These are phyloP conservation scores for Suillus americanus DNA, from an alignment of 768 basidiomycete genomes.

Conservation along the genomic window DNA sequence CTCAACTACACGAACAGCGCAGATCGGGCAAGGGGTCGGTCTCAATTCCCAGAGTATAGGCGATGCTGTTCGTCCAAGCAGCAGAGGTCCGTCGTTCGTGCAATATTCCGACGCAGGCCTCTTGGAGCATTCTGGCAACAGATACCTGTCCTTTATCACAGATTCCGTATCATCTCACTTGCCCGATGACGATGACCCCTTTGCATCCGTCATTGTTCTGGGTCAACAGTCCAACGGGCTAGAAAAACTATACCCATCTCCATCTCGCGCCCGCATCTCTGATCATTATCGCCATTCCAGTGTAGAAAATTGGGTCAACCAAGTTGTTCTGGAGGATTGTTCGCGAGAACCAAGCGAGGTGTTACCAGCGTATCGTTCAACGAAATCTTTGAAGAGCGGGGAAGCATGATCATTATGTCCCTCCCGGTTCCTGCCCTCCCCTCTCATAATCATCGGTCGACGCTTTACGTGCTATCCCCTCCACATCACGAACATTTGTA, in stretches of 20 bases:
- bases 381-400: constrained; percentile 2
- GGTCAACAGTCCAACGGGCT: not conserved
- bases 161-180: not conserved
- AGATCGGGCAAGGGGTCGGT: too few relatives aligned
- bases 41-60: not conserved
- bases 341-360: not conserved
- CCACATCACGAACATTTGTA: not conserved
- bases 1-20: not conserved
- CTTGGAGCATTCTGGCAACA: not conserved
- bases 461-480: not conserved
- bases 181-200: not conserved
- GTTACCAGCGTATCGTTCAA: constrained; percentile 6
- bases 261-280: not conserved
- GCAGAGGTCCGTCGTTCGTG: not conserved
- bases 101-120: constrained; percentile 3
- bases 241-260: not conserved
- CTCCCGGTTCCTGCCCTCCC: not conserved
- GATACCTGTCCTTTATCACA: not conserved
- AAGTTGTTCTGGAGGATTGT: not conserved
- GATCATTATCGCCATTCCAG: not conserved
- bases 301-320: constrained; percentile 1
- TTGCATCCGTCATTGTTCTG: not conserved
- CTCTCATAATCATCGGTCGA: not conserved
- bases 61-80: not conserved
- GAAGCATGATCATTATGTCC: not conserved